Base-by-base conservation (phyloP, 257 asterid genomes). In the Salvia miltiorrhiza region DNA sequence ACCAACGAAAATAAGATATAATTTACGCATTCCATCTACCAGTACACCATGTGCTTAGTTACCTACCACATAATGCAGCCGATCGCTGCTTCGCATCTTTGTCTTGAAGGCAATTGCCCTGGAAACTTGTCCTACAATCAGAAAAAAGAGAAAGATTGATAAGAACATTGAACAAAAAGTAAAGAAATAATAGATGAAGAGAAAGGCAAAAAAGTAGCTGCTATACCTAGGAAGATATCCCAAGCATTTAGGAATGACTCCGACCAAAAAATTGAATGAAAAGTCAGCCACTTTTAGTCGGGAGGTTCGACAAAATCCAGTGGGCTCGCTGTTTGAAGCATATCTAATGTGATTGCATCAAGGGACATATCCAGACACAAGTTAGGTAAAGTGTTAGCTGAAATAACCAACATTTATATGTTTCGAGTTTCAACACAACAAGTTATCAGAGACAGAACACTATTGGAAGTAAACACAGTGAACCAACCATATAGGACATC, bases 161-260 rank as follows among this genome's bases (percentile, higher is more conserved):
- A 66, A 73, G 39, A 5, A 48, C 35, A 61, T 35, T 43, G 26
- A 26, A 44, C 39, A n/a, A 47, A 59, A 37, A 32, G 58, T 20
- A 50, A 47, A 58, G 2, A 30, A 14, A 56, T 12, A 37, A 71
- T 5, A 62, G 8, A 65, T 5, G 30, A 55, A n/a, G 64, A 71
- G 56, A 33, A 33, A 20, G 50, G 61, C 39, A 69, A 55, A 2
- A 49, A 65, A 56, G 71, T 44, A 64, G 17, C 61, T 55, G 47
- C 43, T 8, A 58, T 83, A 92, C 98, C 92, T 88, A 26, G 96
- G 87, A 65, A 92, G 87, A 81, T 76, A 80, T 10, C 44, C 78
- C 84, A 92, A 74, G 83, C 98, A 92, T 83, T 85, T 88, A 0
- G 98, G 96, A 73, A 88, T 78, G 72, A 60, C 74, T 59, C 98